These are phyloP conservation scores for Tetracentron sinense DNA, from an alignment of 164 flowering plant species.

Conservation along the genomic window DNA sequence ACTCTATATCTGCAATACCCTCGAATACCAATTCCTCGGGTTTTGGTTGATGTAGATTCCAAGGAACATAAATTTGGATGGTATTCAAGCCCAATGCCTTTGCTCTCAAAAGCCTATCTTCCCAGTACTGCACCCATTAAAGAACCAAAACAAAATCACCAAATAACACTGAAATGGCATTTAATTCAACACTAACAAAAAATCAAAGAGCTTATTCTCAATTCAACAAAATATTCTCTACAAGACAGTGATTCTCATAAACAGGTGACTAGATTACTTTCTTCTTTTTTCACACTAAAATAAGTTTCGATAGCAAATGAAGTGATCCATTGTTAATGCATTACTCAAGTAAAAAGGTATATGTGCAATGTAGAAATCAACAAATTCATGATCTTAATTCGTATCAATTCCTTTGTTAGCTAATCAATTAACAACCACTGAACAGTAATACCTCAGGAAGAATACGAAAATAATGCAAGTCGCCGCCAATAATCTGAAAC, in stretches of 20 bases:
- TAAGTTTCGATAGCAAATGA: neutral
- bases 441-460: conserved; percentile 68
- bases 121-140: conserved; percentile 76
- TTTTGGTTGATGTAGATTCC: conserved; percentile 93
- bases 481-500: conserved; percentile 85
- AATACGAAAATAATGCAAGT: conserved; percentile 80
- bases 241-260: no score
- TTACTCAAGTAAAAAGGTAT: neutral
- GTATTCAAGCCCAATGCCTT: conserved; percentile 96
- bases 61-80: conserved; percentile 93
- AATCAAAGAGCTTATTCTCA: no score
- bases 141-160: neutral
- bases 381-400: neutral
- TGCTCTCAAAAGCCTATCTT: conserved; percentile 86
- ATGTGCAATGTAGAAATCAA: no score
- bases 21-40: conserved; percentile 64
- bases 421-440: no score
- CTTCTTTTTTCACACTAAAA: no score
- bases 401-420: neutral
- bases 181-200: neutral
- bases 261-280: no score
- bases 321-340: neutral
- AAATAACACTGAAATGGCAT: neutral
- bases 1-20: conserved; percentile 72
- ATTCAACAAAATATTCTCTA: no score